Base-by-base conservation (phyloP, 2,329 filamentous ascomycete species). In the Stachybotrys elegans region DNA sequence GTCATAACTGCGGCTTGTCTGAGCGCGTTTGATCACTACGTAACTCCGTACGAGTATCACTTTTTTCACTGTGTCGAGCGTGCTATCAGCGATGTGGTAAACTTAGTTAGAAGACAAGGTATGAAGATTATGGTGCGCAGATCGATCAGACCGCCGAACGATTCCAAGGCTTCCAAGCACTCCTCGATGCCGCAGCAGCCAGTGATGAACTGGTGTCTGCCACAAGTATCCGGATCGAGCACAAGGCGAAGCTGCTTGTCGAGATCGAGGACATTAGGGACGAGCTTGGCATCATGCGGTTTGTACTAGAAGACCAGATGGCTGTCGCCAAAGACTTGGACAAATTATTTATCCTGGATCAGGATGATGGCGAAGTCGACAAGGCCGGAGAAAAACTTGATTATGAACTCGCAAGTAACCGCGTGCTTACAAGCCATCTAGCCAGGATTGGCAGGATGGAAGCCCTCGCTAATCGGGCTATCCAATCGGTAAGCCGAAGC, bases 211-310 rank as follows among this genome's bases (percentile, higher is more conserved):
- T 39, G 16, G n/a, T 45, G 27, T 42, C 40, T 5, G 43, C 39
- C 4, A 19, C 25, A 16, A 38, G 25, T 19, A 45, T 45, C 21
- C 19, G 34, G 27, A 45, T 45, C n/a, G 43, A 45, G 23, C n/a
- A 23, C 16, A 39, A 45, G 21, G 43, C 41, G 6, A 43, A 43
- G 16, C 37, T 47, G 12, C 22, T 45, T 11, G 39, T 45, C 14
- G 43, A 45, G 39, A 42, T 45, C 32, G 43, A 45, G n/a, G 43
- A 45, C 34, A 45, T 45, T 20, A n/a, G 29, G 19, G 43, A 45
- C n/a, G 43, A 45, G 22, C 22, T 45, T 3, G 23, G 32, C 8
- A 42, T 45, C 22, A 13, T 45, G 16, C 29, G 39, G 8, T 23
- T 38, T 6, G 38, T 45, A n/a, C 17, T 45, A 16, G 31, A 42